These are phyloP conservation scores for Penicillium hordei DNA, from an alignment of 2,329 filamentous ascomycete species.

Conservation along the genomic window DNA sequence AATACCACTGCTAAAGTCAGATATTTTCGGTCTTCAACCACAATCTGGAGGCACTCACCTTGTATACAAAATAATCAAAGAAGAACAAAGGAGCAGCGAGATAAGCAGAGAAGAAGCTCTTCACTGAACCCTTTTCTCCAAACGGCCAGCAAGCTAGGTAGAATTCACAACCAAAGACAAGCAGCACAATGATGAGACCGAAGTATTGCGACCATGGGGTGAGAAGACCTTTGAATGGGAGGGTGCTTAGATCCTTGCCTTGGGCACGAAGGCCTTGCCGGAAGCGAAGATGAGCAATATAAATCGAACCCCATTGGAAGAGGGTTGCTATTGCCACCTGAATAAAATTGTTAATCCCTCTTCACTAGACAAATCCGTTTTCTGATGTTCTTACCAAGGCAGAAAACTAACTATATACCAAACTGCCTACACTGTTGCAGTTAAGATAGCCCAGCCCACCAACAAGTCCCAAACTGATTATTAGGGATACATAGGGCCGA, in stretches of 20 bases:
- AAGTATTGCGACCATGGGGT: conserved; percentile 30
- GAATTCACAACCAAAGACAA: conserved; percentile 35
- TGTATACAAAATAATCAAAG: conserved; percentile 32
- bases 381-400: conserved; percentile 18
- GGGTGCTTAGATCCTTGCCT: conserved; percentile 22
- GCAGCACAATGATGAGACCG: conserved; percentile 27
- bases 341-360: neutral
- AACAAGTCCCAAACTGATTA: conserved; percentile 30
- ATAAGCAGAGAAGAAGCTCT: conserved; percentile 36
- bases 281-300: conserved; percentile 31
- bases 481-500: conserved; percentile 32
- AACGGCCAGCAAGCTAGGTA: conserved; percentile 35
- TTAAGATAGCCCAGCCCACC: conserved; percentile 39
- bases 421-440: conserved; percentile 25
- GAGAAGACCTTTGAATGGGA: conserved; percentile 29
- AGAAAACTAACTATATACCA: conserved; percentile 39
- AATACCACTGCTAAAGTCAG: conserved; percentile 15
- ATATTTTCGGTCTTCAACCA: neutral
- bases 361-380: neutral
- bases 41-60: conserved; percentile 12
- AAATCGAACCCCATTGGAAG: conserved; percentile 31
- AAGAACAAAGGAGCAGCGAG: conserved; percentile 34
- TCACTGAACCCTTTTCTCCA: conserved; percentile 30
- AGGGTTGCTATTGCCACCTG: conserved; percentile 34
- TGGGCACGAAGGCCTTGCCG: conserved; percentile 29